Percentiles rank a stretch among this genome's conserved stretches.
Conservation (phyloP, 2,329 filamentous ascomycete genomes). For the Trichoderma koningiopsis region DNA sequence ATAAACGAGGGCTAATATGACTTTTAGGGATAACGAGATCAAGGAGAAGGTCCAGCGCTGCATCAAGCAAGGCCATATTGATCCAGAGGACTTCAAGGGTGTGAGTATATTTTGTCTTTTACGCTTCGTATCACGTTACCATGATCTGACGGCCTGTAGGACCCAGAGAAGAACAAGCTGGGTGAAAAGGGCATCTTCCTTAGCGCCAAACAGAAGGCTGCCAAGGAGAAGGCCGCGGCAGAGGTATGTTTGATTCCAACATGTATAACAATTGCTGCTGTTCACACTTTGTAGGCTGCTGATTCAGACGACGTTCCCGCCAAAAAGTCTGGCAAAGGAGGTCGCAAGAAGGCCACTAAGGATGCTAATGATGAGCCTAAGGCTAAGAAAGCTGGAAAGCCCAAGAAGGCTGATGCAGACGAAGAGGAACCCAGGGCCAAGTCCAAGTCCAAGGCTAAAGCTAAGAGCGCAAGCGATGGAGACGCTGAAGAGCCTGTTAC, state of each 20-base stretch:
- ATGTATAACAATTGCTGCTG: slow-evolving; percentile 28
- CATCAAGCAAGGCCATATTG: slow-evolving; percentile 76
- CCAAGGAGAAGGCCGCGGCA: slow-evolving; percentile 38
- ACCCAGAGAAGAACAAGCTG: slow-evolving; percentile 71
- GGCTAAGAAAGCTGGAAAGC: slow-evolving; percentile 42
- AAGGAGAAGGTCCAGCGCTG: slow-evolving; percentile 75
- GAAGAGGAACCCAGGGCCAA: slow-evolving; percentile 30
- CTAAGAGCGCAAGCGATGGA: slow-evolving; percentile 12
- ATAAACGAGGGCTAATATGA: not conserved
- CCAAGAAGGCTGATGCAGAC: slow-evolving; percentile 33
- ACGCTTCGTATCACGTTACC: slow-evolving; percentile 11
- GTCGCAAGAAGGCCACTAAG: slow-evolving; percentile 39
- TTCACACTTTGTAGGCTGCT: slow-evolving; percentile 27
- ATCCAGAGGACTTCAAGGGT: slow-evolving; percentile 84
- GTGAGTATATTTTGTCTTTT: slow-evolving; percentile 55
- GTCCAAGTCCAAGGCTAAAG: slow-evolving; percentile 31
- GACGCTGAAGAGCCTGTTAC: slow-evolving; percentile 21
- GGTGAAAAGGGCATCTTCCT: slow-evolving; percentile 66
- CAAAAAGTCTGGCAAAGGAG: slow-evolving; percentile 40
- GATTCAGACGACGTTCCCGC: slow-evolving; percentile 36
- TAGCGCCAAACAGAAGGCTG: slow-evolving; percentile 41
- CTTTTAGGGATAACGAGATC: slow-evolving; percentile 53
- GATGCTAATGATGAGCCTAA: slow-evolving; percentile 41
- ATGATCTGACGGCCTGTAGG: slow-evolving; percentile 50
- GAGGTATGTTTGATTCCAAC: slow-evolving; percentile 27